Base-by-base conservation (phyloP, 306 rosid genomes). In the Echinosophora koreensis region DNA sequence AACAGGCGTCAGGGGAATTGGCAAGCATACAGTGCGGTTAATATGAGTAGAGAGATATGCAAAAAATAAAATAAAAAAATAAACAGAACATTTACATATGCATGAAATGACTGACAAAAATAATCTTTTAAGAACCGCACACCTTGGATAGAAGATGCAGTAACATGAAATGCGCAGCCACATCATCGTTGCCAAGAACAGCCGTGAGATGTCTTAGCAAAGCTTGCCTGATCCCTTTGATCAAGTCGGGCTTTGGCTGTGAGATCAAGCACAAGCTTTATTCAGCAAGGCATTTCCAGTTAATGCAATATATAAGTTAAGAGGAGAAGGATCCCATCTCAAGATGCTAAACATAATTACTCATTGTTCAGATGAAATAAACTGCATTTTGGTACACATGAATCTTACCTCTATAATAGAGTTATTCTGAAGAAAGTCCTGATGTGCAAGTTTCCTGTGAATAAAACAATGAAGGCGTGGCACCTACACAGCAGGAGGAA, bases 141-240 rank as follows among this genome's bases (percentile, higher is more conserved):
- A 92, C 99, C 87, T 65, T 89, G 74, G 97, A 95, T 35, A 92
- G 78, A 78, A 95, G 97, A 88, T 95, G 99, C 79, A 95, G 83
- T 82, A 95, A 81, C 87, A 92, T 60, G 84, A 91, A 91, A 81
- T 92, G 87, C 71, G 98, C 95, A 80, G 98, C 90, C 30, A 92
- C 35, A 7, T 71, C 88, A 91, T 95, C 99, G 77, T 89, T 86
- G 32, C 98, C 97, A 41, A 95, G 91, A 85, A 91, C 85, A 60
- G 80, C 51, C 2, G 96, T 88, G 28, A 95, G 94, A 83, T 95
- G 89, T 63, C 90, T 84, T 71, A 91, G 79, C 34, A 95, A 78
- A 72, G 81, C 42, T 58, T 83, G 86, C 82, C 97, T 87, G 28
- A 89, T 89, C 69, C 85, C 91, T 82, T 64, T 91, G 58, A 95